Evolutionary conservation across 2,329 filamentous ascomycete genomes (phyloP).

Genomic region (Aspergillus bombycis): DNA sequence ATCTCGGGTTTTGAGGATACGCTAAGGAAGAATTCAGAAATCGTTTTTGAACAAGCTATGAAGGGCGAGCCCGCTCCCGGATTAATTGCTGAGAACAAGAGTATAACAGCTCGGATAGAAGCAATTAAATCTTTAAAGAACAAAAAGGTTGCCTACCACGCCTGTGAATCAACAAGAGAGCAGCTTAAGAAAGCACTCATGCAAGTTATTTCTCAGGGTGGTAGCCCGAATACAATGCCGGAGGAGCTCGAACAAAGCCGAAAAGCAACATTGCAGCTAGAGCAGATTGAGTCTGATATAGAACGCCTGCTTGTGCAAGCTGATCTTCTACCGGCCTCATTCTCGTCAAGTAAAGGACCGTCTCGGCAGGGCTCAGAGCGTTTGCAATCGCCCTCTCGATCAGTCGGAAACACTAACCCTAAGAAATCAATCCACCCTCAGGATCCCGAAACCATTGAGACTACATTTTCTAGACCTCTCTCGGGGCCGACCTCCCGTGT

Average conservation of each 20-base stretch:
- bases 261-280: slow-evolving; percentile 35
- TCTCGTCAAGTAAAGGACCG: not conserved
- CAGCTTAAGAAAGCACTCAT: slow-evolving; percentile 41
- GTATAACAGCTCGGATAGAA: slow-evolving; percentile 40
- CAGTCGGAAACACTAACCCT: not conserved
- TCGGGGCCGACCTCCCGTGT: slow-evolving; percentile 8
- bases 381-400: not conserved
- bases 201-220: slow-evolving; percentile 37
- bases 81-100: slow-evolving; percentile 39
- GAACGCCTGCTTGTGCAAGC: slow-evolving; percentile 34
- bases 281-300: slow-evolving; percentile 40
- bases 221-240: slow-evolving; percentile 34
- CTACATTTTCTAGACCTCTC: slow-evolving; percentile 2
- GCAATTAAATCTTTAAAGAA: slow-evolving; percentile 39
- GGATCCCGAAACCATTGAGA: not conserved
- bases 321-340: slow-evolving; percentile 27
- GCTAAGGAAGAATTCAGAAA: slow-evolving; percentile 39
- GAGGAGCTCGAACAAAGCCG: slow-evolving; percentile 39
- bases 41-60: slow-evolving; percentile 42
- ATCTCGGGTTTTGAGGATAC: slow-evolving; percentile 35
- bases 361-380: not conserved
- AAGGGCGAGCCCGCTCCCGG: slow-evolving; percentile 38
- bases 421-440: not conserved
- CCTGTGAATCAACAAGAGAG: slow-evolving; percentile 34
- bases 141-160: slow-evolving; percentile 31